A percentile compares a stretch with the other conserved stretches of the same genome.
Conservation (phyloP, 1,284 basidiomycete species). For the Termitomyces sp. region DNA sequence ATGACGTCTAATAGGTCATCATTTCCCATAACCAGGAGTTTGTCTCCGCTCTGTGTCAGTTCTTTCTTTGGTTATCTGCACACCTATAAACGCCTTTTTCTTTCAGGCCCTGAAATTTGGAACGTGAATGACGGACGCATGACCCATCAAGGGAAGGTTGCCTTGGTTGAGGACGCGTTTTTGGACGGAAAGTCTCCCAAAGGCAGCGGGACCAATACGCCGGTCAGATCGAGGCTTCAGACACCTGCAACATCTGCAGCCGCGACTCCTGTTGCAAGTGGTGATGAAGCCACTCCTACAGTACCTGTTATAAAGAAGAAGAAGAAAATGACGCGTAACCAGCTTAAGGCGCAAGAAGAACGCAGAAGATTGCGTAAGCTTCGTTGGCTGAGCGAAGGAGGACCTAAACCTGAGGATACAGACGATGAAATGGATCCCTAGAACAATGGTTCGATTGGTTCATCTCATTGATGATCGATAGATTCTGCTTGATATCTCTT, state of each 20-base stretch:
- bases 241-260: constrained; percentile 60
- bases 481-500: background rate
- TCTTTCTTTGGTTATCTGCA: constrained; percentile 5
- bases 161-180: constrained; percentile 77
- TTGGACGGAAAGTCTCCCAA: constrained; percentile 57
- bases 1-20: constrained; percentile 59
- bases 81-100: constrained; percentile 14
- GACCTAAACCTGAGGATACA: constrained; percentile 74
- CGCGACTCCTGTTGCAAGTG: constrained; percentile 70
- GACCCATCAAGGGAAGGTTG: constrained; percentile 83
- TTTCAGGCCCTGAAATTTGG: constrained; percentile 77
- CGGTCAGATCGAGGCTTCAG: constrained; percentile 56
- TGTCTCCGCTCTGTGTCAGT: constrained; percentile 79
- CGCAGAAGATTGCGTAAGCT: constrained; percentile 75
- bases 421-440: constrained; percentile 47
- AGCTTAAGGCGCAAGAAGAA: constrained; percentile 85
- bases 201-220: constrained; percentile 68
- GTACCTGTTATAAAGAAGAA: constrained; percentile 64
- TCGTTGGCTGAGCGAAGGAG: constrained; percentile 81
- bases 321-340: constrained; percentile 90
- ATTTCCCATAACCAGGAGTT: constrained; percentile 97
- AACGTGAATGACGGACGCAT: constrained; percentile 77
- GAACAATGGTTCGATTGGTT: background rate
- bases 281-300: constrained; percentile 50
- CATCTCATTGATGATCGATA: background rate